Percentiles rank a stretch among this genome's conserved stretches.
These are phyloP conservation scores for Gomphus sp. DNA, from an alignment of 1,284 basidiomycete genomes.

Conservation along the genomic window DNA sequence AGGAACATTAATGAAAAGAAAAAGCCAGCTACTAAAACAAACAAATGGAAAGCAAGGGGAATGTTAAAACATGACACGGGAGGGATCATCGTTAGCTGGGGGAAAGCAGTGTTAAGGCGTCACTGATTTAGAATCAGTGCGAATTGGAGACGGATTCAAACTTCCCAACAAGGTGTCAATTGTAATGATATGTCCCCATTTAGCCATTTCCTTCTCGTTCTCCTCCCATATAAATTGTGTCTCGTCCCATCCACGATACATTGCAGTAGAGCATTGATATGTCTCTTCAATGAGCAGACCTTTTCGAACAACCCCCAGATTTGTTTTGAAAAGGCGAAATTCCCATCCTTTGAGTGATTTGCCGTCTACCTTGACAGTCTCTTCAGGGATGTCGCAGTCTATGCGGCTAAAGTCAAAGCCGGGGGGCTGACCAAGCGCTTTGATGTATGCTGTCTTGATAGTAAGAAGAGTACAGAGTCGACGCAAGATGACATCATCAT, in stretches of 20 bases:
- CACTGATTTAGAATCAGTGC: neutral
- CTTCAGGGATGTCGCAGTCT: conserved; percentile 62
- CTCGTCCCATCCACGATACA: conserved; percentile 57
- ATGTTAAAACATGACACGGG: too few relatives aligned
- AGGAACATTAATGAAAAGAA: too few relatives aligned
- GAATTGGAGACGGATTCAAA: neutral
- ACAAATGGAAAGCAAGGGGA: too few relatives aligned
- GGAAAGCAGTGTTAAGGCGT: neutral
- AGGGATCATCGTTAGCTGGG: too few relatives aligned
- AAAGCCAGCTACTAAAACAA: too few relatives aligned
- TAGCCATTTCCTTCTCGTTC: conserved; percentile 52
- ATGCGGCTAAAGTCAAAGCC: conserved; percentile 74
- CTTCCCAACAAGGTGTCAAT: conserved; percentile 58
- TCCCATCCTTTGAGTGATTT: conserved; percentile 69
- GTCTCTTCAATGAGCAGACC: conserved; percentile 48
- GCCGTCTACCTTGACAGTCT: conserved; percentile 53
- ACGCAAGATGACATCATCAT: conserved; percentile 57
- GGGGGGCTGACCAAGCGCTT: conserved; percentile 67
- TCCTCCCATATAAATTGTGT: conserved; percentile 65
- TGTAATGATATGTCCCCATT: conserved; percentile 74
- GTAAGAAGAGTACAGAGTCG: conserved; percentile 66
- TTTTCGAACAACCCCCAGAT: conserved; percentile 47
- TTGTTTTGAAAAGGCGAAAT: conserved; percentile 68
- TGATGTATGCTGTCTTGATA: conserved; percentile 70
- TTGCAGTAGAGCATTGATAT: conserved; percentile 67